Percentiles rank a stretch among this genome's conserved stretches.
Conservation (phyloP, 371 early-diverging fungal genomes). For the Mucor saturninus region DNA sequence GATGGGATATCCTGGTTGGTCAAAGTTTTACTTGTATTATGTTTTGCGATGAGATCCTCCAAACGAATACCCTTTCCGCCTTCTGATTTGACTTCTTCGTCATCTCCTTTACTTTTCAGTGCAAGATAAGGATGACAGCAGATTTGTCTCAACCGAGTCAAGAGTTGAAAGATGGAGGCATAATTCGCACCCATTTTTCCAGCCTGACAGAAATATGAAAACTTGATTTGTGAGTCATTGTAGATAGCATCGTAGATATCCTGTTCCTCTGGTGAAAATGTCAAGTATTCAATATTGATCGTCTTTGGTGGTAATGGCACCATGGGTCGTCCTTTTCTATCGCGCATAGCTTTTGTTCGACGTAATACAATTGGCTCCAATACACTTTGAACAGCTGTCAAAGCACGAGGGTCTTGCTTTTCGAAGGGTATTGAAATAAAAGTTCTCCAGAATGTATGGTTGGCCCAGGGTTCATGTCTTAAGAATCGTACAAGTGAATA, state of each 20-base stretch:
- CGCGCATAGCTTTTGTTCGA: slow-evolving; percentile 67
- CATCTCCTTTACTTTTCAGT: slow-evolving; percentile 28
- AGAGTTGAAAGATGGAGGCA: slow-evolving; percentile 56
- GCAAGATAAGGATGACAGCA: slow-evolving; percentile 70
- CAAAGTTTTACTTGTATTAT: not conserved
- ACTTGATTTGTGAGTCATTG: slow-evolving; percentile 51
- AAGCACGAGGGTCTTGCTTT: slow-evolving; percentile 57
- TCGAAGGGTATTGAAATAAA: slow-evolving; percentile 71
- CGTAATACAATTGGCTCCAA: slow-evolving; percentile 71
- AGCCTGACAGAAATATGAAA: slow-evolving; percentile 49
- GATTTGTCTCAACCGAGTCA: slow-evolving; percentile 65
- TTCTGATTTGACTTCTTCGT: slow-evolving; percentile 11
- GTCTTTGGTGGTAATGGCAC: slow-evolving; percentile 64
- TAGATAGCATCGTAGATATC: slow-evolving; percentile 53
- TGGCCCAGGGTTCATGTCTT: slow-evolving; percentile 72
- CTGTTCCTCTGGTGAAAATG: slow-evolving; percentile 53
- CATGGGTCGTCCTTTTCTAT: slow-evolving; percentile 61
- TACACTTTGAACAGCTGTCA: slow-evolving; percentile 67
- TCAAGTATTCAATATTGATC: slow-evolving; percentile 62
- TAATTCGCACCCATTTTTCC: slow-evolving; percentile 51
- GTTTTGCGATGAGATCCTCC: slow-evolving; percentile 53
- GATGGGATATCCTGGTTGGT: slow-evolving; percentile 16
- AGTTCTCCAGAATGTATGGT: slow-evolving; percentile 67
- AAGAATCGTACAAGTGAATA: slow-evolving; percentile 84
- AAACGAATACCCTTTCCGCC: slow-evolving; percentile 26